Evolutionary conservation across 2,329 filamentous ascomycete genomes (phyloP).

Genomic region (Ophiostoma fasciatum): DNA sequence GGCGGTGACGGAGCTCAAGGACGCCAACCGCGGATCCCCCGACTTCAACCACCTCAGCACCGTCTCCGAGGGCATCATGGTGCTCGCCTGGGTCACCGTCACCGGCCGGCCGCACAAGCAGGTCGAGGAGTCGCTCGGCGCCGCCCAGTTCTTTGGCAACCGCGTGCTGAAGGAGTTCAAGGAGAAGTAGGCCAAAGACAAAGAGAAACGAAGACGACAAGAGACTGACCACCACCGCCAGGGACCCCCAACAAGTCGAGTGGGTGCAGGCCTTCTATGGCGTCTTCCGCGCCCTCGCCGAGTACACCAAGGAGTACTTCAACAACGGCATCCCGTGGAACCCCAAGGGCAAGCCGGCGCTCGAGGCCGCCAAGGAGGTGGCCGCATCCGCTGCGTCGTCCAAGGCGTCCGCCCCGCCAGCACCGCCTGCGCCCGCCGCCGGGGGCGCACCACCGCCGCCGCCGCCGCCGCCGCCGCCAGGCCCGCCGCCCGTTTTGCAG

Average conservation of each 20-base stretch:
- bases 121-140: slow-evolving; percentile 66
- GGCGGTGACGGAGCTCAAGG: slow-evolving; percentile 65
- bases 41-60: slow-evolving; percentile 72
- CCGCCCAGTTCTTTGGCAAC: slow-evolving; percentile 90
- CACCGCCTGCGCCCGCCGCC: slow-evolving; percentile 35
- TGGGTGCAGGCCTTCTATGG: slow-evolving; percentile 91
- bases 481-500: slow-evolving; percentile 52
- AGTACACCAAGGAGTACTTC: slow-evolving; percentile 77
- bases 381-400: slow-evolving; percentile 25
- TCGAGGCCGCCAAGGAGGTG: slow-evolving; percentile 49
- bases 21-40: slow-evolving; percentile 60
- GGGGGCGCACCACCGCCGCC: slow-evolving; percentile 41
- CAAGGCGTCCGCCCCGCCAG: slow-evolving; percentile 27
- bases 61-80: slow-evolving; percentile 78
- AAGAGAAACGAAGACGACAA: too few species aligned
- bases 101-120: slow-evolving; percentile 73
- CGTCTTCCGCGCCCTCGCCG: slow-evolving; percentile 68
- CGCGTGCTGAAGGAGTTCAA: slow-evolving; percentile 84
- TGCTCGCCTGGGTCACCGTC: slow-evolving; percentile 80
- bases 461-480: slow-evolving; percentile 56
- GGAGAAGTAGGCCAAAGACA: slow-evolving; percentile 40
- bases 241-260: slow-evolving; percentile 65
- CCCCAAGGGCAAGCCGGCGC: slow-evolving; percentile 54
- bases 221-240: too few species aligned
- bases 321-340: slow-evolving; percentile 78